Conservation (phyloP, 129 eudicot species). For the Helianthus annuus region HanXRQr2.0-SUNRISE NC_035441.2:149907763-149908262, state of each 20-base stretch:
- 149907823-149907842: slow-evolving; percentile 20
- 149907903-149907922: slow-evolving; percentile 16
- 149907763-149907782: background rate
- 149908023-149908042: slow-evolving; percentile 15
- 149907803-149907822: background rate
- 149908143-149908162: no score
- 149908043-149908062: background rate
- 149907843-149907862: background rate
- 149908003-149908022: slow-evolving; percentile 14
- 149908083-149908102: slow-evolving; percentile 10
- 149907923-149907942: slow-evolving; percentile 17
- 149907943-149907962: slow-evolving; percentile 14
- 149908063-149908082: slow-evolving; percentile 11
- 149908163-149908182: no score
- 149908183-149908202: no score
- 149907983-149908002: background rate
- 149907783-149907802: background rate
- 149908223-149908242: no score
- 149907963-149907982: slow-evolving; percentile 4
- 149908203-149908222: no score
- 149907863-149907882: background rate
- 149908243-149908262: background rate
- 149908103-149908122: background rate
- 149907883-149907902: background rate
- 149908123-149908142: no score